Conservation (phyloP, 306 rosid species). For the Amphicarpaea edgeworthii region DNA sequence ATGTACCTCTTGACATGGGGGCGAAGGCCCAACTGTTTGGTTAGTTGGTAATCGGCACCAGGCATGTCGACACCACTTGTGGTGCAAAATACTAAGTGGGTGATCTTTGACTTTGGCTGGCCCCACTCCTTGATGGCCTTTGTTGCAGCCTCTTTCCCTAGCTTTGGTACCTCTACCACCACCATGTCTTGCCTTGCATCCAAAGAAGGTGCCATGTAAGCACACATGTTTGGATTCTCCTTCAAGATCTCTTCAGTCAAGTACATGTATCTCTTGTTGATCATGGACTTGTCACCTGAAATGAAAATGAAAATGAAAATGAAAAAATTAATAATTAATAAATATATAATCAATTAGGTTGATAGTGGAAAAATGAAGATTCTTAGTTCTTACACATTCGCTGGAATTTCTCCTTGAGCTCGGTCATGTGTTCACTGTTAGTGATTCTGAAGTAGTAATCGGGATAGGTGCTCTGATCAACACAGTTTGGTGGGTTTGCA, state of each 20-base stretch:
- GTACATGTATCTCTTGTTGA: conserved; percentile 47
- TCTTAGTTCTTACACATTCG: conserved; percentile 40
- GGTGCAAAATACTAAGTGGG: conserved; percentile 76
- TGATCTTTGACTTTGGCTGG: conserved; percentile 73
- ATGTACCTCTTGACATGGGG: conserved; percentile 73
- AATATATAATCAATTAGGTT: too few relatives aligned
- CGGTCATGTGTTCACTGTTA: conserved; percentile 38
- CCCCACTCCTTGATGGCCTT: conserved; percentile 61
- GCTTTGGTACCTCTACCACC: conserved; percentile 70
- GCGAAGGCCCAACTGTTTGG: conserved; percentile 74
- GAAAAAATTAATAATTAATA: too few relatives aligned
- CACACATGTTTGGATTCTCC: conserved; percentile 53
- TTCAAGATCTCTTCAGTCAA: conserved; percentile 41
- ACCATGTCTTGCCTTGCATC: conserved; percentile 82
- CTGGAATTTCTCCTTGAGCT: conserved; percentile 44
- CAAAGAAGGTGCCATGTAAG: conserved; percentile 71
- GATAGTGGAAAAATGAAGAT: too few relatives aligned
- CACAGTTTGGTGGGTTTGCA: conserved; percentile 43
- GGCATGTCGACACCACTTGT: conserved; percentile 88
- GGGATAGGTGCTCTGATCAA: conserved; percentile 47
- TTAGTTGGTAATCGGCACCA: conserved; percentile 73
- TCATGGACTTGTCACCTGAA: conserved; percentile 60
- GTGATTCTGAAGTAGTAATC: conserved; percentile 46
- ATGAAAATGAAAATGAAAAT: too few relatives aligned
- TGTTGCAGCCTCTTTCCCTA: conserved; percentile 76